Percentiles rank a stretch among this genome's conserved stretches.
Conservation (phyloP, 129 eudicot genomes). For the Logfia minima region DNA sequence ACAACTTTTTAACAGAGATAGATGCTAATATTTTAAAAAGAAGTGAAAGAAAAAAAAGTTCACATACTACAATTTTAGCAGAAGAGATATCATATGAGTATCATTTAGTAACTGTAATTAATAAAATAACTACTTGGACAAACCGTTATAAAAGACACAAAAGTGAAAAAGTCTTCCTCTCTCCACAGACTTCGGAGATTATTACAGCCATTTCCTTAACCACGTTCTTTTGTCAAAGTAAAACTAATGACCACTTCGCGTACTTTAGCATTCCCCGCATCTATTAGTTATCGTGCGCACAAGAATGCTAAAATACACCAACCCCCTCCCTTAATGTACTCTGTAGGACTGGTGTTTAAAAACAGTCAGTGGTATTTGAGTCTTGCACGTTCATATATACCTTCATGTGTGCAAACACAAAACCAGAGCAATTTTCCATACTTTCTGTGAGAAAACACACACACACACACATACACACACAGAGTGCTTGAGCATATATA, state of each 20-base stretch:
- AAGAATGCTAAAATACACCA: conserved; percentile 43
- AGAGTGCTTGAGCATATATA: no score
- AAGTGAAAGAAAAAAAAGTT: no score
- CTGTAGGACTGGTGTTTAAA: conserved; percentile 17
- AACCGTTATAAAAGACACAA: not conserved
- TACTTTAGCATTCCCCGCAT: conserved; percentile 26
- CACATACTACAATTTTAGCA: no score
- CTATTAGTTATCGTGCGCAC: conserved; percentile 15
- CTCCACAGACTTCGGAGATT: conserved; percentile 35
- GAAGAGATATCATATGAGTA: no score
- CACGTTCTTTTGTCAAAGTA: conserved; percentile 31
- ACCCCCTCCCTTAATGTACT: conserved; percentile 22
- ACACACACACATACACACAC: not conserved
- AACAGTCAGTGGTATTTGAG: conserved; percentile 36
- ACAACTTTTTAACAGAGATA: no score
- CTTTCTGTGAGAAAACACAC: conserved; percentile 10
- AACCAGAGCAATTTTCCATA: not conserved
- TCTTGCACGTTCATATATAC: conserved; percentile 38
- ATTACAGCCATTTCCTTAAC: conserved; percentile 20
- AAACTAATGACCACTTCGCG: conserved; percentile 32
- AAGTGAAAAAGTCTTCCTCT: not conserved
- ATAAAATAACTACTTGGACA: conserved; percentile 6
- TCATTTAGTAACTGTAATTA: not conserved
- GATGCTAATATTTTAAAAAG: no score
- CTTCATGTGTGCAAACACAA: conserved; percentile 15